Base-by-base conservation (phyloP, 176 grass and related monocot genomes). In the Luzula sylvatica region DNA sequence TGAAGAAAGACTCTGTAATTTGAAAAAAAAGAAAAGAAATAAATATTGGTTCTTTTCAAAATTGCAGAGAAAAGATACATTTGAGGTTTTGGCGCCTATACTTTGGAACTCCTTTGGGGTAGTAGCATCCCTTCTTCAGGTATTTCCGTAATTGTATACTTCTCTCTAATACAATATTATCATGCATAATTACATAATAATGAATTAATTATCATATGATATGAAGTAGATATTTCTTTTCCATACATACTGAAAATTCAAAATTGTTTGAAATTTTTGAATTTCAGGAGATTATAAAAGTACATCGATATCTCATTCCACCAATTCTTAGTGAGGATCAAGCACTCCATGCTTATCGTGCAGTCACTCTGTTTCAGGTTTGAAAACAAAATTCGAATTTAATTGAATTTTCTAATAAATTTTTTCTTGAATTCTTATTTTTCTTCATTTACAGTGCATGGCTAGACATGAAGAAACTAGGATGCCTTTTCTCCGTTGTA, bases 51-150 rank as follows among this genome's bases (percentile, higher is more conserved):
- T 17, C 11, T 25, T 27, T 41, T 26, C 53, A 42, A 35, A 23
- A 16, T 26, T 55, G 50, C 65, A 68, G 65, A 68, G 55, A 26
- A 68, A 23, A 41, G 47, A 68, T 3, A 68, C 42, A 68, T 68
- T 68, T 41, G 38, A 53, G 14, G 44, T 53, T 68, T 45, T 68
- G 18, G 65, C 46, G 14, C 65, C 65, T 27, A 26, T 68, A 15
- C 19, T 68, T 15, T 68, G 65, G 65, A 29, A 68, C 15, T 20
- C 65, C 4, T 68, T 19, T 68, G 65, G 46, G 11, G 26, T 23
- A 24, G 55, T 68, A 24, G 28, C 65, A 28, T 25, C 65, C 14
- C 50, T 68, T 3, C 49, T 68, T 20, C 65, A 68, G 49, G 65
- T 68, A n/a, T n/a, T n/a, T n/a, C n/a, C n/a, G n/a, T n/a, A 26